Evolutionary conservation across 164 flowering plant genomes (phyloP).

Genomic region (Stephania japonica): DNA sequence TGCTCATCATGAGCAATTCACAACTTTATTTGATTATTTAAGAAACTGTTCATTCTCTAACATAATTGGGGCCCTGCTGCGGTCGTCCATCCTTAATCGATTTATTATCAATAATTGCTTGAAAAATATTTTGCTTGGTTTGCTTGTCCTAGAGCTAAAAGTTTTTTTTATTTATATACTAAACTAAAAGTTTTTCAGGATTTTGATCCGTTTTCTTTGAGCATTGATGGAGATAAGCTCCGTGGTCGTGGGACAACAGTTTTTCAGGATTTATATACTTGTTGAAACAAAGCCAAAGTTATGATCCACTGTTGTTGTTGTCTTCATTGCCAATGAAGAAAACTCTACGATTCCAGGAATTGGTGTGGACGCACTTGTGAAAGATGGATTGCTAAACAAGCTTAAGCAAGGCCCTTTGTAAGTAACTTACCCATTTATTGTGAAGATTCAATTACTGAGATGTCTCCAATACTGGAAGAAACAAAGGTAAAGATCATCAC

Average conservation of each 20-base stretch:
- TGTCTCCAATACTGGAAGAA: neutral
- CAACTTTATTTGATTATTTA: too few relatives aligned
- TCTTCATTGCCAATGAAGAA: slow-evolving; percentile 92
- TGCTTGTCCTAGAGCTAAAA: neutral
- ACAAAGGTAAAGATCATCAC: neutral
- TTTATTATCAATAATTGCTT: too few relatives aligned
- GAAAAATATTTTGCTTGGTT: too few relatives aligned
- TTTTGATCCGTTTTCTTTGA: slow-evolving; percentile 89
- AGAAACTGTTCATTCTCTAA: too few relatives aligned
- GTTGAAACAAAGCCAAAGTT: slow-evolving; percentile 72
- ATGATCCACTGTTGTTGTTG: slow-evolving; percentile 86
- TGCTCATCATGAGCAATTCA: too few relatives aligned
- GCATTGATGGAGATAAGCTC: slow-evolving; percentile 87
- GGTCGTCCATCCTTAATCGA: too few relatives aligned
- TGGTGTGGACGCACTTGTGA: slow-evolving; percentile 87
- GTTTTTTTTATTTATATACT: neutral
- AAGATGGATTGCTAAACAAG: slow-evolving; percentile 74
- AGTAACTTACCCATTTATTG: slow-evolving; percentile 21
- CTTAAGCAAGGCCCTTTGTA: slow-evolving; percentile 90
- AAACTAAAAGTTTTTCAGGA: slow-evolving; percentile 41
- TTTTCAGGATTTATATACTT: too few relatives aligned
- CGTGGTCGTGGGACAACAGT: slow-evolving; percentile 95
- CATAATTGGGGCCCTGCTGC: too few relatives aligned
- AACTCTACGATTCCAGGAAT: slow-evolving; percentile 79
- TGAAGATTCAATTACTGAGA: neutral